Base-by-base conservation (phyloP, 192 early-diverging fungal genomes). In the Umbelopsis ramanniana region DNA sequence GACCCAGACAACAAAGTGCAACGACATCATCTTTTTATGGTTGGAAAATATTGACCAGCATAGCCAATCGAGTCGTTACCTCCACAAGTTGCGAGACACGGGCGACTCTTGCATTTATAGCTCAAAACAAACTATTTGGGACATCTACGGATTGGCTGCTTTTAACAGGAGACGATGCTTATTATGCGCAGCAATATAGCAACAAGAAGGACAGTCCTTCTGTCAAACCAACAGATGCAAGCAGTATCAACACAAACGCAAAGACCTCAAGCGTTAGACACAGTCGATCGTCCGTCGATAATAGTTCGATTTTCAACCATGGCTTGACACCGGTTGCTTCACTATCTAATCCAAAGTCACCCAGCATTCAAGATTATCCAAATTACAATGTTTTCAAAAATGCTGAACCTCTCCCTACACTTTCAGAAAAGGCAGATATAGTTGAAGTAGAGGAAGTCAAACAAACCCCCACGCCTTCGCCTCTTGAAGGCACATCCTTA, bases 401-500 rank as follows among this genome's bases (percentile, higher is more conserved):
- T 3, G 3, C 23, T 22, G 40, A 37, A 14, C 12, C 63, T 4
- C 19, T 10, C 21, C 23, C 46, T 11, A 54, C 6, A 4, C 6
- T 12, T 6, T 22, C 72, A 37, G 26, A 66, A 67, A 40, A 23
- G 52, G 17, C 1, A 22, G n/a, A 7, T 52, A 21, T 5, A 3
- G 33, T 8, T 12, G 9, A 50, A 21, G 40, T 26, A 21, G 15
- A 4, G 3, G 15, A 63, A 0, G 35, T 19, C 12, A 1, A 10
- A 19, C 10, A 35, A 3, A 0, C 14, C 6, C 48, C 53, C 15
- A 9, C 24, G 19, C 26, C 29, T 5, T 43, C 53, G 14, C 68
- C 52, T 17, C 70, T 85, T 4, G 74, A 85, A 45, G 84, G 84
- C n/a, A 60, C 73, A 14, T 81, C 81, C 0, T 43, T 85, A 10